Evolutionary conservation across 78 protist species (phyloP).

Genomic region (Dictyostelium capitatum): DNA sequence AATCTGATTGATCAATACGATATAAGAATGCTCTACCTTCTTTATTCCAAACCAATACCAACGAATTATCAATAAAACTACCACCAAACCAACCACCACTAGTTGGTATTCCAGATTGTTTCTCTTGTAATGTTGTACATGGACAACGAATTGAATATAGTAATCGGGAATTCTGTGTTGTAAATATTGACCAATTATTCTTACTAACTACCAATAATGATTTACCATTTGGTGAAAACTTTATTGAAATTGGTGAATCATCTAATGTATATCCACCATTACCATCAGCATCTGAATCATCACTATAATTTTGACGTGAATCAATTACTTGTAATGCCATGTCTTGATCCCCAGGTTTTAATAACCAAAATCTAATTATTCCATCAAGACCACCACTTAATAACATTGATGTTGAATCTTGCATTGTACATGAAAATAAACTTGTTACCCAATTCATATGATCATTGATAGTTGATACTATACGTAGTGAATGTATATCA

Average conservation of each 20-base stretch:
- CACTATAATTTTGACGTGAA: background rate
- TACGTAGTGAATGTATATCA: constrained; percentile 40
- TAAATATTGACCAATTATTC: constrained; percentile 63
- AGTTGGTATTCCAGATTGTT: constrained; percentile 16
- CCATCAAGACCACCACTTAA: constrained; percentile 67
- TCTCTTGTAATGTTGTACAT: constrained; percentile 2
- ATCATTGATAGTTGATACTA: constrained; percentile 21
- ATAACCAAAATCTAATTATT: constrained; percentile 71
- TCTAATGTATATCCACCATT: background rate
- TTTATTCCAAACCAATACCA: constrained; percentile 53
- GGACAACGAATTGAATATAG: constrained; percentile 44
- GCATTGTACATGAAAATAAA: constrained; percentile 41
- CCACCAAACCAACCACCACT: constrained; percentile 80
- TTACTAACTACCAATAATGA: constrained; percentile 45
- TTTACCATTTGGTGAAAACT: constrained; percentile 78
- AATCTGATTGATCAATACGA: constrained; percentile 13
- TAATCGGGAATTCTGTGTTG: constrained; percentile 41
- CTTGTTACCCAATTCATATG: constrained; percentile 71
- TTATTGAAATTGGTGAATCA: constrained; percentile 68
- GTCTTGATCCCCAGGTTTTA: constrained; percentile 51
- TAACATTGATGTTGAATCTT: constrained; percentile 35
- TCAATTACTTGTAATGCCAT: constrained; percentile 50
- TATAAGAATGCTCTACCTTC: constrained; percentile 63
- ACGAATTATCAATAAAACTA: constrained; percentile 45
- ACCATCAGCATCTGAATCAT: background rate